These are phyloP conservation scores for Sclerotinia subarctica DNA, from an alignment of 2,329 filamentous ascomycete genomes.

Conservation along the genomic window DNA sequence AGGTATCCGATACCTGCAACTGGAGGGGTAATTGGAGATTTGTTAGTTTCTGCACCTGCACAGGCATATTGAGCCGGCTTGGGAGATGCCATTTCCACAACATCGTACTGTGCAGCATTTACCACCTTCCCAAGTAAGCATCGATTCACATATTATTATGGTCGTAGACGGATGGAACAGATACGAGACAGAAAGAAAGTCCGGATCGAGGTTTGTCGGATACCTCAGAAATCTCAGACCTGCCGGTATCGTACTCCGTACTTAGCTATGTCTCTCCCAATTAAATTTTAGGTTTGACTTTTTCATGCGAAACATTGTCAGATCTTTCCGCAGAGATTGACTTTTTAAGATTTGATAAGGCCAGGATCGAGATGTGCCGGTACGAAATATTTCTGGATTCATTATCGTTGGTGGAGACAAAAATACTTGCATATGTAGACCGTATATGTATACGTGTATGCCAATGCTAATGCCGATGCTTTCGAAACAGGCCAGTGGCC, in stretches of 20 bases:
- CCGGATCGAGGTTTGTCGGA: not conserved
- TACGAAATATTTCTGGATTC: not conserved
- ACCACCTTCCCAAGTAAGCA: not conserved
- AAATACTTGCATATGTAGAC: not conserved
- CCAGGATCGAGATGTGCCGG: not conserved
- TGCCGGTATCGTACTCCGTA: not conserved
- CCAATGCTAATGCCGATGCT: not conserved
- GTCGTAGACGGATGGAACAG: not conserved
- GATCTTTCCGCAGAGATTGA: not conserved
- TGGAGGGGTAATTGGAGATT: not conserved
- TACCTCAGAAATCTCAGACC: not conserved
- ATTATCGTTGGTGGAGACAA: not conserved
- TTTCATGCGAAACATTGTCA: not conserved
- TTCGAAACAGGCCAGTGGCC: slow-evolving; percentile 1
- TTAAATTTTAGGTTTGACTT: not conserved
- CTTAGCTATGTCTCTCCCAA: not conserved
- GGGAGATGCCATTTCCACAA: not conserved
- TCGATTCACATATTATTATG: not conserved
- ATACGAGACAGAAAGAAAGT: not conserved
- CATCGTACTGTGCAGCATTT: not conserved
- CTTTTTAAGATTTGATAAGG: not conserved
- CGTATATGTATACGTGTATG: not conserved
- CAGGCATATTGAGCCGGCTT: no score
- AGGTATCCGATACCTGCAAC: not conserved
- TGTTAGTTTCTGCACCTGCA: not conserved